A percentile compares a stretch with the other conserved stretches of the same genome.
These are phyloP conservation scores for Cymbopogon citratus DNA, from an alignment of 176 grass and related monocot species.

Conservation along the genomic window DNA sequence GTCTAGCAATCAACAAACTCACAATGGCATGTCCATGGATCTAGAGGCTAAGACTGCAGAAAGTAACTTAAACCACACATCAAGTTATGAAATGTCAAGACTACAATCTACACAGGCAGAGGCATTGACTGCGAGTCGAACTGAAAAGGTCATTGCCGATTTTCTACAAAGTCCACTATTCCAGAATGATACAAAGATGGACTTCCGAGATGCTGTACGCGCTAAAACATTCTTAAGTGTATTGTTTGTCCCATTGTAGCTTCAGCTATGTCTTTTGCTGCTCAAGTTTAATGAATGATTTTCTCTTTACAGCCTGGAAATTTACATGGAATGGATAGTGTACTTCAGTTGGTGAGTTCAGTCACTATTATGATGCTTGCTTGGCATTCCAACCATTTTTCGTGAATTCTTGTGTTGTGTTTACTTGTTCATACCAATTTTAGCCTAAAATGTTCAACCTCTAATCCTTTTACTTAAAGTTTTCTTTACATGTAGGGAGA, in stretches of 20 bases:
- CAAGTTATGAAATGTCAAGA: slow-evolving; percentile 28
- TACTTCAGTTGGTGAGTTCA: slow-evolving; percentile 76
- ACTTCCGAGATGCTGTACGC: slow-evolving; percentile 45
- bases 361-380: background rate
- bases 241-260: background rate
- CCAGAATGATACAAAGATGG: slow-evolving; percentile 33
- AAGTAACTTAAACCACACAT: slow-evolving; percentile 26
- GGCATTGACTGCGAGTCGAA: slow-evolving; percentile 33
- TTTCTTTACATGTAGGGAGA: background rate
- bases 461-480: background rate
- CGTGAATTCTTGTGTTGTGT: background rate
- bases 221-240: background rate
- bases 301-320: slow-evolving; percentile 46
- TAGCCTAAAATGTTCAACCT: background rate
- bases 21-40: slow-evolving; percentile 22
- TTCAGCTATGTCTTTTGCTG: background rate
- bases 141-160: slow-evolving; percentile 68
- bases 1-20: slow-evolving; percentile 40
- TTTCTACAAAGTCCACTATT: slow-evolving; percentile 75
- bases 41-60: slow-evolving; percentile 28
- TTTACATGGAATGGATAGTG: slow-evolving; percentile 41
- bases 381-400: background rate
- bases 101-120: slow-evolving; percentile 22
- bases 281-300: background rate
- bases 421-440: background rate